Evolutionary conservation across 345 rosid genomes (phyloP).

Genomic region (Moricandia moricandioides): DNA sequence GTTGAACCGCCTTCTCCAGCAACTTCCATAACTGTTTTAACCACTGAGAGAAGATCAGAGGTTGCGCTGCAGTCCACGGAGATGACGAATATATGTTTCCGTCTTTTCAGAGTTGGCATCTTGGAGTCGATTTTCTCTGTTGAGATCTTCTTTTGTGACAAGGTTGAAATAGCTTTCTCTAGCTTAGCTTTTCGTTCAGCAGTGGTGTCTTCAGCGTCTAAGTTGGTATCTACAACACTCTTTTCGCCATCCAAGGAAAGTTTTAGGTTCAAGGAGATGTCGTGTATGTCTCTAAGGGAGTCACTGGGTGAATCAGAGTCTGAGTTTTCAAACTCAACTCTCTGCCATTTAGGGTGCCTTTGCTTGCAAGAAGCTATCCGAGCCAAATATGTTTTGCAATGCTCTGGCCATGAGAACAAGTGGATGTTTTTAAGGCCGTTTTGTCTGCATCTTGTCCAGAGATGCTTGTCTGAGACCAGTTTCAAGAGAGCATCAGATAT

Average conservation of each 20-base stretch:
- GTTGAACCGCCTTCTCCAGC: constrained; percentile 42
- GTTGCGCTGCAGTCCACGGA: constrained; percentile 50
- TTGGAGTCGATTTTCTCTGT: constrained; percentile 43
- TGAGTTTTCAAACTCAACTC: constrained; percentile 42
- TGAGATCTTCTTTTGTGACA: constrained; percentile 38
- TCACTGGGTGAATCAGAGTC: constrained; percentile 61
- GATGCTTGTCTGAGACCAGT: constrained; percentile 71
- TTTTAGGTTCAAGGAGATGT: constrained; percentile 65
- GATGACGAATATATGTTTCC: constrained; percentile 56
- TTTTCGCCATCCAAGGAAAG: constrained; percentile 70
- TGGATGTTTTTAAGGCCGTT: constrained; percentile 71
- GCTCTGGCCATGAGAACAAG: constrained; percentile 73
- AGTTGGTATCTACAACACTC: constrained; percentile 26
- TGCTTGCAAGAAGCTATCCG: constrained; percentile 65
- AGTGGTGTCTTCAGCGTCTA: constrained; percentile 47
- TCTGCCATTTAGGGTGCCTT: constrained; percentile 76
- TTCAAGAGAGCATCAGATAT: constrained; percentile 69
- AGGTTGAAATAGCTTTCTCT: constrained; percentile 42
- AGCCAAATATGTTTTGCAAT: constrained; percentile 61
- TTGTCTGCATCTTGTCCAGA: constrained; percentile 72
- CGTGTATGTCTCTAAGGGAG: constrained; percentile 66
- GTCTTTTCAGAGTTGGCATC: constrained; percentile 48
- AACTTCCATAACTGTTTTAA: constrained; percentile 42
- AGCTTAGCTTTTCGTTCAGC: constrained; percentile 42
- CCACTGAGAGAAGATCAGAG: constrained; percentile 39